These are phyloP conservation scores for Solanum habrochaites DNA, from an alignment of 257 asterid species.

Conservation along the genomic window DNA sequence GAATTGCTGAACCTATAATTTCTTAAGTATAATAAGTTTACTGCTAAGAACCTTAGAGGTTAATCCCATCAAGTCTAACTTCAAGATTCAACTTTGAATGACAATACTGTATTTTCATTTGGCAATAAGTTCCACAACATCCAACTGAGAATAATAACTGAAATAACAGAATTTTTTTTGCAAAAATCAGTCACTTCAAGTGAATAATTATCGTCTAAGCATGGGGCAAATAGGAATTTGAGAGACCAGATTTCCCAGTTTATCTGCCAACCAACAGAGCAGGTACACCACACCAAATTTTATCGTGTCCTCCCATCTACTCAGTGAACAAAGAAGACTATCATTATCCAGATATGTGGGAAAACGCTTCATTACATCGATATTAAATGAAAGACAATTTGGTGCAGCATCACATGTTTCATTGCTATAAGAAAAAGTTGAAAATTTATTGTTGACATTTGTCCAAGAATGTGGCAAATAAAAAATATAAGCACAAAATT, in stretches of 20 bases:
- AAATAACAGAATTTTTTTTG: not conserved
- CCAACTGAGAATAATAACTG: not conserved
- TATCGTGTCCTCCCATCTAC: not conserved
- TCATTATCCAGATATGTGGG: not conserved
- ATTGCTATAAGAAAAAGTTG: not conserved
- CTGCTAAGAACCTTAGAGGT: not conserved
- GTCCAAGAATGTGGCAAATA: not conserved
- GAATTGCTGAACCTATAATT: not conserved
- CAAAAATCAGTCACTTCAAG: not conserved
- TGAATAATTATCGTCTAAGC: not conserved
- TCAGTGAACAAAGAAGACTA: not conserved
- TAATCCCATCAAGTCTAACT: not conserved
- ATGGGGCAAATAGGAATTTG: not conserved
- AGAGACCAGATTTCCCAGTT: not conserved
- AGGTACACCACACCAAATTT: not conserved
- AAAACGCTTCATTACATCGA: not conserved
- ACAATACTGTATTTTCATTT: not conserved
- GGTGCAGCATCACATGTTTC: not conserved
- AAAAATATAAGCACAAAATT: constrained; percentile 14
- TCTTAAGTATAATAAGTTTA: not conserved
- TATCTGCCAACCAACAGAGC: not conserved
- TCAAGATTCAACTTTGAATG: not conserved
- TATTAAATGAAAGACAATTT: not conserved
- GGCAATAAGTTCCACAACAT: not conserved
- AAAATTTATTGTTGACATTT: not conserved